Evolutionary conservation across 306 rosid genomes (phyloP).

Genomic region (Spatholobus suberectus): DNA sequence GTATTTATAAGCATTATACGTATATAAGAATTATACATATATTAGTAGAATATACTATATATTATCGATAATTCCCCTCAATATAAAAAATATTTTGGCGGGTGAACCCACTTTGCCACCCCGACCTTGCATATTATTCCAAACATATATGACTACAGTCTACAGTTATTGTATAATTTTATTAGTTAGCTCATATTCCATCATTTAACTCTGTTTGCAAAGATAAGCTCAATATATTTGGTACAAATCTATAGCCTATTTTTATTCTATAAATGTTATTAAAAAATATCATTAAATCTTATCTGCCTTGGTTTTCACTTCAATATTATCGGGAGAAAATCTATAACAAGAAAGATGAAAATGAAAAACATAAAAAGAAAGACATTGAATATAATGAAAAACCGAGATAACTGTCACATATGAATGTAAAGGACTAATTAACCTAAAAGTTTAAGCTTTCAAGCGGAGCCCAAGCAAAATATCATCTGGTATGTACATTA

Average conservation of each 20-base stretch:
- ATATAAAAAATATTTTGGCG: background rate
- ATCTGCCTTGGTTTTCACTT: background rate
- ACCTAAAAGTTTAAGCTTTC: background rate
- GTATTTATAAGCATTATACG: background rate
- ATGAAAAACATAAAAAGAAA: background rate
- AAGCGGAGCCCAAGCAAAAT: background rate
- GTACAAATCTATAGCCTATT: background rate
- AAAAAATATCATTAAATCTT: background rate
- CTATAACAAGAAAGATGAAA: background rate
- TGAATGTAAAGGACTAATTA: background rate
- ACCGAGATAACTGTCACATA: background rate
- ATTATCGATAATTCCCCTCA: background rate
- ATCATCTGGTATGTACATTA: background rate
- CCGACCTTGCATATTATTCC: slow-evolving; percentile 8
- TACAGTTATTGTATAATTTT: background rate
- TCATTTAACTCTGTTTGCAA: background rate
- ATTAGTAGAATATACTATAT: background rate
- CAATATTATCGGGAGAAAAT: slow-evolving; percentile 7
- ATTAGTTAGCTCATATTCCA: slow-evolving; percentile 3
- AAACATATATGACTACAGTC: slow-evolving; percentile 6
- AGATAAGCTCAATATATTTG: background rate
- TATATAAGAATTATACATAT: background rate
- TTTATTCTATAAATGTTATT: background rate
- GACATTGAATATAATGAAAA: background rate
- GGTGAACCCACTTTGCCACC: background rate